Percentiles rank a stretch among this genome's conserved stretches.
phyloP scores from a whole-genome alignment of 2,329 filamentous ascomycete species.

The Ophiostoma montium region DNA sequence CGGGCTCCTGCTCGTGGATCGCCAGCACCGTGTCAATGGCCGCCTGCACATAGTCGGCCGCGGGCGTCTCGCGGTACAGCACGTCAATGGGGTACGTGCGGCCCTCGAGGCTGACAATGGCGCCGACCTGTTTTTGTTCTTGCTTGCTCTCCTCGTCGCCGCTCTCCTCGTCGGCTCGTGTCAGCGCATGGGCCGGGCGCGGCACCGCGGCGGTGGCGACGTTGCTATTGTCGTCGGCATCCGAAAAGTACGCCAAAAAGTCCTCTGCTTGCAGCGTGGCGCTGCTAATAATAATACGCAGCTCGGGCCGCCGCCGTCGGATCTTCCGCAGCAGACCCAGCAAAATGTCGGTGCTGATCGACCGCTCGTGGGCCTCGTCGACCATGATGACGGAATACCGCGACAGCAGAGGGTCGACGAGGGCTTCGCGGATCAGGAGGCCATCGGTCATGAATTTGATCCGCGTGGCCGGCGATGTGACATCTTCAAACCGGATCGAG shows the following conservation, averaged over 20 bases:
- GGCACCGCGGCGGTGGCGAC: background rate
- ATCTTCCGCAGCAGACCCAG: constrained; percentile 89
- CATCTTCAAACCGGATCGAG: constrained; percentile 84
- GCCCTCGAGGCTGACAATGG: constrained; percentile 75
- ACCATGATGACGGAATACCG: constrained; percentile 96
- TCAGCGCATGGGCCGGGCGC: background rate
- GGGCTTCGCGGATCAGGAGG: constrained; percentile 74
- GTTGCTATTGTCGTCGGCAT: constrained; percentile 22
- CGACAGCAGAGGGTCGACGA: constrained; percentile 82
- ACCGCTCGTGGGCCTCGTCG: constrained; percentile 91
- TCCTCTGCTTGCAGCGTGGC: constrained; percentile 84
- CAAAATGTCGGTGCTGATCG: constrained; percentile 80
- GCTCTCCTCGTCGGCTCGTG: constrained; percentile 1
- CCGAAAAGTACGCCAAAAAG: constrained; percentile 65
- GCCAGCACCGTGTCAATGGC: constrained; percentile 74
- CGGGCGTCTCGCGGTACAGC: constrained; percentile 62
- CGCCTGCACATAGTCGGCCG: constrained; percentile 76
- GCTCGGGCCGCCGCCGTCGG: constrained; percentile 58
- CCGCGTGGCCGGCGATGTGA: constrained; percentile 67
- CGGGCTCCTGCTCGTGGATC: constrained; percentile 66
- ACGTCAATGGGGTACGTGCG: constrained; percentile 80
- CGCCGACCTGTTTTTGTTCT: constrained; percentile 23
- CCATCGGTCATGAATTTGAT: constrained; percentile 97
- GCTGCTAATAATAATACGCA: constrained; percentile 83
- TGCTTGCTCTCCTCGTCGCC: constrained; percentile 16